Percentiles rank a stretch among this genome's conserved stretches.
phyloP scores from a whole-genome alignment of 192 early-diverging fungal genomes.

The Paraglomus brasilianum region DNA sequence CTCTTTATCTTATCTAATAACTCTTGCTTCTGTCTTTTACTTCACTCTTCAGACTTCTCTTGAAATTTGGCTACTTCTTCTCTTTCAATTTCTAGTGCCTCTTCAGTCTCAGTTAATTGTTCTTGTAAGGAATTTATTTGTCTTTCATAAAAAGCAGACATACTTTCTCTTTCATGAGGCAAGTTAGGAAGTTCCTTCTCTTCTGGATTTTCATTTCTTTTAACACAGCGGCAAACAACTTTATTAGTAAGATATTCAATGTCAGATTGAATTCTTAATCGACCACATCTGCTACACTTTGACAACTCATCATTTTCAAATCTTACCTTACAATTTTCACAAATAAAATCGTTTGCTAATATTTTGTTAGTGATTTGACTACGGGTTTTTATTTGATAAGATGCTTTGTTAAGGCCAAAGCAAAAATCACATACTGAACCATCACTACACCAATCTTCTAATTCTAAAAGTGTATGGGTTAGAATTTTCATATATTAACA shows the following conservation, averaged over 20 bases:
- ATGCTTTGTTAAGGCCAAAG: slow-evolving; percentile 21
- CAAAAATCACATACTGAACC: slow-evolving; percentile 25
- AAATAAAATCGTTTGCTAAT: slow-evolving; percentile 31
- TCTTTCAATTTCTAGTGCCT: too few species aligned
- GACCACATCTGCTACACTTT: slow-evolving; percentile 25
- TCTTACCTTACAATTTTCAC: slow-evolving; percentile 27
- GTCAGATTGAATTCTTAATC: slow-evolving; percentile 26
- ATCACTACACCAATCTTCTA: slow-evolving; percentile 18
- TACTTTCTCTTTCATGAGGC: slow-evolving; percentile 14
- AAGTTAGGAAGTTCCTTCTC: slow-evolving; percentile 18
- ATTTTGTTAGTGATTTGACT: slow-evolving; percentile 28
- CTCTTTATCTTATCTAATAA: too few species aligned
- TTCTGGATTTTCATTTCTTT: slow-evolving; percentile 25
- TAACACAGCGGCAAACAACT: slow-evolving; percentile 26
- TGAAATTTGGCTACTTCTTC: too few species aligned
- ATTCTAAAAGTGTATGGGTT: slow-evolving; percentile 24
- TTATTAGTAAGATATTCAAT: slow-evolving; percentile 20
- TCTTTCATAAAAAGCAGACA: slow-evolving; percentile 19
- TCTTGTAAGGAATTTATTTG: slow-evolving; percentile 16
- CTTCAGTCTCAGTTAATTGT: too few species aligned
- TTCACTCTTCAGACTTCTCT: too few species aligned
- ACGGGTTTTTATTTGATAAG: slow-evolving; percentile 27
- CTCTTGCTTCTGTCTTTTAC: too few species aligned
- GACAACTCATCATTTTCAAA: slow-evolving; percentile 31
- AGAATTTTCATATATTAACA: slow-evolving; percentile 23